Conservation (phyloP, 2,329 filamentous ascomycete genomes). For the Scedosporium minutisporum region DNA sequence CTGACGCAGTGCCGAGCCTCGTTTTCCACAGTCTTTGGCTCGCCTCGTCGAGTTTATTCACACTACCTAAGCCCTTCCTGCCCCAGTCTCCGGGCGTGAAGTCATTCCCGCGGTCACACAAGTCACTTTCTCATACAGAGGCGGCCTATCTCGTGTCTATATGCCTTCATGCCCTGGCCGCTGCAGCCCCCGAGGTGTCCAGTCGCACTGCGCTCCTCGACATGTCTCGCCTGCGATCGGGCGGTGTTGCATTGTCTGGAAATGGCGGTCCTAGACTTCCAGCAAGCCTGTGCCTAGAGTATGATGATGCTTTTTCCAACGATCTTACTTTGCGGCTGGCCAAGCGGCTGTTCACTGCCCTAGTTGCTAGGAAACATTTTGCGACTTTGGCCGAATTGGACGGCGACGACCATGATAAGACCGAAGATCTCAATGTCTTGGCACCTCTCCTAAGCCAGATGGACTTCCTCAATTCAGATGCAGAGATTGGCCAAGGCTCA, state of each 20-base stretch:
- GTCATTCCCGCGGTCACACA: constrained; percentile 23
- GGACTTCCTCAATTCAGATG: constrained; percentile 35
- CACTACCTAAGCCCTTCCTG: constrained; percentile 37
- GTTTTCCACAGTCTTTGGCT: constrained; percentile 59
- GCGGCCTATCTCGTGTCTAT: constrained; percentile 47
- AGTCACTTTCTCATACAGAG: constrained; percentile 35
- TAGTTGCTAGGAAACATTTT: constrained; percentile 42
- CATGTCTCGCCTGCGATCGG: constrained; percentile 50
- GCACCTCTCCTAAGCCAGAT: constrained; percentile 42
- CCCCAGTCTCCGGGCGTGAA: constrained; percentile 27
- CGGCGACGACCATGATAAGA: constrained; percentile 19
- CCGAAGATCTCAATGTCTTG: constrained; percentile 29
- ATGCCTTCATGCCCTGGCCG: constrained; percentile 53
- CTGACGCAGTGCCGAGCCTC: constrained; percentile 43
- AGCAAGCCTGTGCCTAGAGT: constrained; percentile 43
- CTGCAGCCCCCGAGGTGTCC: constrained; percentile 41
- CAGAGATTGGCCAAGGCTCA: constrained; percentile 5
- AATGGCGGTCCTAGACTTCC: constrained; percentile 37
- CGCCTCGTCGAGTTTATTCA: constrained; percentile 47
- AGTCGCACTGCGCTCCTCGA: constrained; percentile 42
- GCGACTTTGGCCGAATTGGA: constrained; percentile 31
- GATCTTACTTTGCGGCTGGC: constrained; percentile 51
- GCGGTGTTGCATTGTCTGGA: constrained; percentile 38
- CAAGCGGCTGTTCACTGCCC: constrained; percentile 46
- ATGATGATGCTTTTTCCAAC: constrained; percentile 54